Evolutionary conservation across 1,284 basidiomycete species (phyloP).

Genomic region (Chalciporus piperatoides): DNA sequence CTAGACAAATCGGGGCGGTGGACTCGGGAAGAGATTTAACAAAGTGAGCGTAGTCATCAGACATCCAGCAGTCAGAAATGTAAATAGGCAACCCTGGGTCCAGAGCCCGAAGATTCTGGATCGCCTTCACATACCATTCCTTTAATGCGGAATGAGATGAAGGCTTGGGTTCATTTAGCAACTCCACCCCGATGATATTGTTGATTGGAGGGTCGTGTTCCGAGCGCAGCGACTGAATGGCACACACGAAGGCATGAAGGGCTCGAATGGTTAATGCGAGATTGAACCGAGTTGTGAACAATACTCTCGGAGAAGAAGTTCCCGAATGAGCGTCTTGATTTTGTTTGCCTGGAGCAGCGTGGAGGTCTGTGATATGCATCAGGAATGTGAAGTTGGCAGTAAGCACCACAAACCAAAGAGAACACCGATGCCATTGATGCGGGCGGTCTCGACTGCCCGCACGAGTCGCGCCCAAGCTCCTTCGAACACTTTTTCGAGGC

Average conservation of each 20-base stretch:
- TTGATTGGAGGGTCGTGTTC: constrained; percentile 39
- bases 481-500: constrained; percentile 54
- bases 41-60: constrained; percentile 62
- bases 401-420: constrained; percentile 55
- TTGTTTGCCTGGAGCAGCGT: constrained; percentile 76
- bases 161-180: constrained; percentile 79
- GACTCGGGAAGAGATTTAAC: constrained; percentile 37
- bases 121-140: constrained; percentile 63
- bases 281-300: constrained; percentile 51
- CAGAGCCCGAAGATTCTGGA: constrained; percentile 52
- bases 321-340: constrained; percentile 67
- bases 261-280: constrained; percentile 54
- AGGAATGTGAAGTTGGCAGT: constrained; percentile 2
- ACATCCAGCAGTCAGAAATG: constrained; percentile 78
- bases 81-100: constrained; percentile 64
- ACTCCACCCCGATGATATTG: constrained; percentile 78
- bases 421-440: constrained; percentile 68
- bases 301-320: constrained; percentile 46
- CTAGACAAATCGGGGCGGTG: constrained; percentile 57
- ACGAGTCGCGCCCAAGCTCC: constrained; percentile 75
- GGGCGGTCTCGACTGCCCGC: constrained; percentile 63
- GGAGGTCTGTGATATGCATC: constrained; percentile 47
- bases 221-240: constrained; percentile 38
- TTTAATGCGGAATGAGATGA: constrained; percentile 48
- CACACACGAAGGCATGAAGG: constrained; percentile 43